phyloP scores from a whole-genome alignment of 2,329 filamentous ascomycete species.

The Xylariaceae sp. region DNA sequence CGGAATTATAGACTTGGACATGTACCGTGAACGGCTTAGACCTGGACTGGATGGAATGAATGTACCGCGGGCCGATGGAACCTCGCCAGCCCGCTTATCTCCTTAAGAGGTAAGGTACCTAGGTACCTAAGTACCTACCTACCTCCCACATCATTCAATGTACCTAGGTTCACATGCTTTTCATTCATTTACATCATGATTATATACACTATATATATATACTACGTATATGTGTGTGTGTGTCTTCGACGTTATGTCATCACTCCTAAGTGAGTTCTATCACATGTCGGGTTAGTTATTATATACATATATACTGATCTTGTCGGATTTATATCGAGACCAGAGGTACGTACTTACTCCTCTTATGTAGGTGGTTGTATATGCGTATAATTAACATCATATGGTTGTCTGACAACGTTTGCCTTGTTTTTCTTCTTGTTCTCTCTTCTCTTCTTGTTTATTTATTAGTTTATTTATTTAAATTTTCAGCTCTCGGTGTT shows the following conservation, averaged over 20 bases:
- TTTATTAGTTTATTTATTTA: no score
- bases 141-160: not conserved
- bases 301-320: not conserved
- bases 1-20: not conserved
- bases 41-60: no score
- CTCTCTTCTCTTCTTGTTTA: not conserved
- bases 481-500: conserved; percentile 15
- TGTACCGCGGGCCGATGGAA: no score
- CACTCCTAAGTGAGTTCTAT: not conserved
- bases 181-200: not conserved
- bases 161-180: not conserved
- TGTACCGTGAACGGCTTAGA: no score
- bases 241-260: not conserved
- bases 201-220: not conserved
- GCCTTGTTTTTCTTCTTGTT: no score
- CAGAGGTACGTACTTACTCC: no score
- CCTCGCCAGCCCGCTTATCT: no score
- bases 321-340: not conserved
- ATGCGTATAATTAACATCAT: no score
- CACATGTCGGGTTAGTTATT: not conserved
- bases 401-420: no score
- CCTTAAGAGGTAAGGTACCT: no score
- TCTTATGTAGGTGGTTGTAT: no score
- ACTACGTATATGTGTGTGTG: no score
- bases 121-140: not conserved